Conservation (phyloP, 2,329 filamentous ascomycete genomes). For the Fusarium verrucosum region DNA sequence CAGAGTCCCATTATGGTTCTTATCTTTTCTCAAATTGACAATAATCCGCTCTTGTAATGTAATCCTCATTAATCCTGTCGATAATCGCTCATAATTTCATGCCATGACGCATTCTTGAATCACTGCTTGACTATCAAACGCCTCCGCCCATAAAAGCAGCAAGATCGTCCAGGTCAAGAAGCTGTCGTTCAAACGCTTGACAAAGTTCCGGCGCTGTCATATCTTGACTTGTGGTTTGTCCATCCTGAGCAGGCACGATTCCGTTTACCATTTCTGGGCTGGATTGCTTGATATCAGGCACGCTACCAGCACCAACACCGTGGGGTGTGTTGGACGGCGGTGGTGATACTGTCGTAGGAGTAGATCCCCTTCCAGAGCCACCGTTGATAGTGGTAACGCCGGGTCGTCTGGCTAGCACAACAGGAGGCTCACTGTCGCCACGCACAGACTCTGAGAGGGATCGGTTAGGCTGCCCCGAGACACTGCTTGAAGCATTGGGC, state of each 20-base stretch:
- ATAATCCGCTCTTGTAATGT: slow-evolving; percentile 17
- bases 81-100: slow-evolving; percentile 16
- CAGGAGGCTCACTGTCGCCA: slow-evolving; percentile 63
- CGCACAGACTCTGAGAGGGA: slow-evolving; percentile 54
- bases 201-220: slow-evolving; percentile 69
- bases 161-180: slow-evolving; percentile 68
- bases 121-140: slow-evolving; percentile 53
- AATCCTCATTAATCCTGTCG: slow-evolving; percentile 18
- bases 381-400: slow-evolving; percentile 69
- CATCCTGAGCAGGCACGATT: slow-evolving; percentile 46
- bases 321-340: slow-evolving; percentile 46
- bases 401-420: slow-evolving; percentile 58
- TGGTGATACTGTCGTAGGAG: slow-evolving; percentile 59
- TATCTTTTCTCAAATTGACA: slow-evolving; percentile 7
- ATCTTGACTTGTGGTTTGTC: slow-evolving; percentile 55
- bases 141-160: slow-evolving; percentile 71
- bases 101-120: neutral
- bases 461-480: slow-evolving; percentile 47
- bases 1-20: slow-evolving; percentile 6
- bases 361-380: slow-evolving; percentile 59
- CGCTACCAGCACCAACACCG: slow-evolving; percentile 4
- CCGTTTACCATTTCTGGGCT: slow-evolving; percentile 50
- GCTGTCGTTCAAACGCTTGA: slow-evolving; percentile 66
- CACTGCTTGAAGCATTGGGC: slow-evolving; percentile 32
- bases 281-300: slow-evolving; percentile 51